Evolutionary conservation across 768 basidiomycete genomes (phyloP), one percentile per base, ranked within the genome.

Genomic region (Boletus sp.): DNA sequence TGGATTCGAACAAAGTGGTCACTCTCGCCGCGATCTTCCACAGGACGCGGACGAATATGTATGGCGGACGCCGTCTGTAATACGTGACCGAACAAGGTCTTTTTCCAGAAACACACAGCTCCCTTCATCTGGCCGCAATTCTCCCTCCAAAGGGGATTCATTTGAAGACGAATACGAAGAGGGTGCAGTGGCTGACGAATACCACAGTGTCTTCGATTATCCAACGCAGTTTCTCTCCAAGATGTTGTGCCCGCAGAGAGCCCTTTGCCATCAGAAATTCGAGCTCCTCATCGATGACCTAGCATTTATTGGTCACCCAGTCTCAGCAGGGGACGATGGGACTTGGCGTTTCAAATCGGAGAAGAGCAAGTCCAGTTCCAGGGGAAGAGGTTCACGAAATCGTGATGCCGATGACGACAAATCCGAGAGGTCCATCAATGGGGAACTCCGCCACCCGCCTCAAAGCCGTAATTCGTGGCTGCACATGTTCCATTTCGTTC

Each of bases 301-400:
- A 28, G 91, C 86, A 6, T 98, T 98, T 70, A 80, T 98, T 44
- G 97, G 97, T 0, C 95, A 98, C 70, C 97, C 96, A 2, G 94
- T 98, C 3, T 90, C 89, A 67, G 83, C 83, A 11, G 88, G 90
- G 51, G 65, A 76, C 30, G 86, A 88, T 62, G 90, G 88, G 1
- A 77, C 67, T 14, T 94, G 94, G 93, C 76, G 77, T 40, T 91
- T 91, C 70, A 84, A 80, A 66, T 76, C 77, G n/a, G 87, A 89
- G 64, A 84, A 80, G 60, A 61, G 67, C 50, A 82, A 83, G 62
- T 57, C 73, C 41, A 75, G 71, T 37, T 77, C 80, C 24, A 76
- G 86, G 55, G 87, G 85, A 36, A 73, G 87, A 28, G 85, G 82
- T 41, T 77, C 80, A 8, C 78, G 80, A 54, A 80, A 78, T 64